Evolutionary conservation across 768 basidiomycete genomes (phyloP).

Genomic region (Boletus edulis): DNA sequence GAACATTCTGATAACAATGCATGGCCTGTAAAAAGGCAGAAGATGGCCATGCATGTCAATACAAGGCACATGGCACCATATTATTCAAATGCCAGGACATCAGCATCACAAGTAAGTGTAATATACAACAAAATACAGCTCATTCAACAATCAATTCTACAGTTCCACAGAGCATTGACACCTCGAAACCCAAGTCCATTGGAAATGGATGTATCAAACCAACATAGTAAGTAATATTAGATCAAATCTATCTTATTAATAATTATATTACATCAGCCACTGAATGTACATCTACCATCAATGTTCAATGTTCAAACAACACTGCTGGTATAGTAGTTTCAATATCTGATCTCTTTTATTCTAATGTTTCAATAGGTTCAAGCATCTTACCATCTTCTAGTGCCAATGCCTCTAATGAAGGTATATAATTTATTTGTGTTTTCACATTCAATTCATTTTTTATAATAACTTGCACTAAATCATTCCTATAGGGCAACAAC

Average conservation of each 20-base stretch:
- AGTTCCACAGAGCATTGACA: not conserved
- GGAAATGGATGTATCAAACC: not conserved
- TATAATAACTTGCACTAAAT: not conserved
- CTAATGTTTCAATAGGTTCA: no score
- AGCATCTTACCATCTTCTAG: no score
- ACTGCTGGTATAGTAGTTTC: not conserved
- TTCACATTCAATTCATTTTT: not conserved
- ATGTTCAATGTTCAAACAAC: not conserved
- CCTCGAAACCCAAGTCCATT: not conserved
- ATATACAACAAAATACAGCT: not conserved
- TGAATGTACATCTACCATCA: not conserved
- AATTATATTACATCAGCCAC: not conserved
- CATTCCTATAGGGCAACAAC: not conserved
- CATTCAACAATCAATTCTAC: not conserved
- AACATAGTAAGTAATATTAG: not conserved
- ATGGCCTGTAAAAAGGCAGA: constrained; percentile 3
- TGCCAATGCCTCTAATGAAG: not conserved
- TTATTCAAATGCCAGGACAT: not conserved
- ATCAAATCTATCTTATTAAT: not conserved
- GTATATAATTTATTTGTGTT: not conserved
- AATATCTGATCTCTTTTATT: no score
- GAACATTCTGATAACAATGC: not conserved
- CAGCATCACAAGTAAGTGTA: constrained; percentile 7
- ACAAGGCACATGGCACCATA: constrained; percentile 12
- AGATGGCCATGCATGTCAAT: constrained; percentile 16